Evolutionary conservation across 768 basidiomycete species (phyloP).

Genomic region (Daedalea quercina): DNA sequence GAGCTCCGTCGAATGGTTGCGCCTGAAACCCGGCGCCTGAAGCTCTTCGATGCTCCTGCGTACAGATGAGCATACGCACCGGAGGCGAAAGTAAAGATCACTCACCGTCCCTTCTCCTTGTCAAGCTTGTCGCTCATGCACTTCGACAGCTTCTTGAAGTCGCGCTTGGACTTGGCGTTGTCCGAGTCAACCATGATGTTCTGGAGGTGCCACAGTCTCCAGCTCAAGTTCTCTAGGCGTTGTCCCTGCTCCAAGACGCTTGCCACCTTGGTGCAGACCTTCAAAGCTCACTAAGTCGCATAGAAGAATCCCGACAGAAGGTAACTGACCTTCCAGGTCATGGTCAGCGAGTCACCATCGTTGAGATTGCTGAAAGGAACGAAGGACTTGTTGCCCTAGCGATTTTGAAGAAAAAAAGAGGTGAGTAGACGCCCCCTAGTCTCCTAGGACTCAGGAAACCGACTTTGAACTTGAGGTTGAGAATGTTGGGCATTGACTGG

Average conservation of each 20-base stretch:
- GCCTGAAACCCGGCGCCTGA: constrained; percentile 76
- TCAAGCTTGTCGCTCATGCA: constrained; percentile 88
- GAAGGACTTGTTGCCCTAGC: constrained; percentile 88
- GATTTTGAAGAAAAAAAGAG: constrained; percentile 13
- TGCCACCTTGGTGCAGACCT: constrained; percentile 90
- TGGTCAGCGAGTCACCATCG: constrained; percentile 79
- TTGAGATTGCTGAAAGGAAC: constrained; percentile 86
- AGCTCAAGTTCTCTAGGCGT: constrained; percentile 85
- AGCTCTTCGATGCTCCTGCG: constrained; percentile 78
- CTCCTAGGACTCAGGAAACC: constrained; percentile 4
- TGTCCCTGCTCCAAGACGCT: constrained; percentile 88
- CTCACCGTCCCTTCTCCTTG: constrained; percentile 85
- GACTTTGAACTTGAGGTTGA: constrained; percentile 84
- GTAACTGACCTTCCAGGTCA: constrained; percentile 77
- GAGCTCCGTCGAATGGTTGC: constrained; percentile 73
- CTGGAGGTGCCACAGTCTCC: constrained; percentile 91
- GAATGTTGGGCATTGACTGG: constrained; percentile 65
- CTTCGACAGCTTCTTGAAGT: constrained; percentile 86
- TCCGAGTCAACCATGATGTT: constrained; percentile 88
- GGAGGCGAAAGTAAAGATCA: not conserved
- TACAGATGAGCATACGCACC: constrained; percentile 1
- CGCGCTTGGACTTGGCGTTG: constrained; percentile 82
- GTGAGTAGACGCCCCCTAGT: constrained; percentile 9
- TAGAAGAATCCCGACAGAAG: constrained; percentile 1
- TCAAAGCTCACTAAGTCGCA: constrained; percentile 1